A percentile compares a stretch with the other conserved stretches of the same genome.
Conservation (phyloP, 192 early-diverging fungal genomes). For the Backusella mclennaniae region DNA sequence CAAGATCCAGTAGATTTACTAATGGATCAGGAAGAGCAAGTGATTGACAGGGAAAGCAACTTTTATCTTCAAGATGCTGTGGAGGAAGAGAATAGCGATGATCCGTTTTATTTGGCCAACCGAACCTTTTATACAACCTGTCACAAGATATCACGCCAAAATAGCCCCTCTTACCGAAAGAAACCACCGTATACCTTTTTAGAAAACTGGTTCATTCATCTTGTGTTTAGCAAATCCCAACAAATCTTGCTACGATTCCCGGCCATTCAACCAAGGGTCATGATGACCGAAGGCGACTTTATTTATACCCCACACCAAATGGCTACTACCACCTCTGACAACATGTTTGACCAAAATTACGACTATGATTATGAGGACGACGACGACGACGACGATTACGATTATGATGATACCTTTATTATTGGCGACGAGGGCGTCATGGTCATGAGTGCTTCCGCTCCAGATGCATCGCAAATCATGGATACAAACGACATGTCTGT, state of each 20-base stretch:
- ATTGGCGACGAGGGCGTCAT: conserved; percentile 1
- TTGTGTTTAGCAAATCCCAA: conserved; percentile 38
- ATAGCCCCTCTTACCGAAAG: conserved; percentile 13
- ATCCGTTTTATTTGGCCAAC: conserved; percentile 17
- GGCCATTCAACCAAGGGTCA: conserved; percentile 24
- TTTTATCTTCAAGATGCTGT: background rate
- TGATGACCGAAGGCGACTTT: conserved; percentile 32
- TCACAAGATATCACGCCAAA: conserved; percentile 30
- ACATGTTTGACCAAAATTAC: background rate
- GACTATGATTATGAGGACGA: background rate
- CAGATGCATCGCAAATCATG: background rate
- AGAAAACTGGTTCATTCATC: conserved; percentile 30
- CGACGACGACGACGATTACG: conserved; percentile 7
- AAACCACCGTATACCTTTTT: conserved; percentile 29
- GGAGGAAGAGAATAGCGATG: background rate
- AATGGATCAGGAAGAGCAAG: conserved; percentile 4
- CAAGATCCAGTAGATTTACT: background rate
- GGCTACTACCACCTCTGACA: background rate
- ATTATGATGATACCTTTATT: conserved; percentile 2
- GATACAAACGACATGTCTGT: background rate
- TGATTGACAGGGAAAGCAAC: background rate
- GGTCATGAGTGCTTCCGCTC: conserved; percentile 1
- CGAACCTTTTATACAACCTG: conserved; percentile 27
- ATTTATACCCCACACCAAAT: conserved; percentile 32
- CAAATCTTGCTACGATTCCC: conserved; percentile 32